A percentile compares a stretch with the other conserved stretches of the same genome.
These are phyloP conservation scores for Myochromella boudieri DNA, from an alignment of 768 basidiomycete genomes.

Conservation along the genomic window DNA sequence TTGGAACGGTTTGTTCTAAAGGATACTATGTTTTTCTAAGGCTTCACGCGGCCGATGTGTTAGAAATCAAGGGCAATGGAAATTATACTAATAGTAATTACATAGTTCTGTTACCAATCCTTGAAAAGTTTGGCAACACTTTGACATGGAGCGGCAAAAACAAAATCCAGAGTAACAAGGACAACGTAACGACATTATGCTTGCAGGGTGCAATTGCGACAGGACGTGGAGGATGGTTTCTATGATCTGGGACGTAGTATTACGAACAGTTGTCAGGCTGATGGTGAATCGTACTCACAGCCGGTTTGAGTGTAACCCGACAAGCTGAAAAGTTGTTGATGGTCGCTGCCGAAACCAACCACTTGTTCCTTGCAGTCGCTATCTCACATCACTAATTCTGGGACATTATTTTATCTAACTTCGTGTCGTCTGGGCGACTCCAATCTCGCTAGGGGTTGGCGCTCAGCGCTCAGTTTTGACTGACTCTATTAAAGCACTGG, in stretches of 20 bases:
- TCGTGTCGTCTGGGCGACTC: conserved; percentile 15
- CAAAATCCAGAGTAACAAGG: too few species aligned
- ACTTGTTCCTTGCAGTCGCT: too few species aligned
- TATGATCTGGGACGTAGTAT: too few species aligned
- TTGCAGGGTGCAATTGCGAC: too few species aligned
- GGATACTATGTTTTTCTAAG: conserved; percentile 70
- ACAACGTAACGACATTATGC: too few species aligned
- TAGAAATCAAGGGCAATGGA: not conserved
- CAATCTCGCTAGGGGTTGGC: conserved; percentile 1
- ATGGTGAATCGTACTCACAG: too few species aligned
- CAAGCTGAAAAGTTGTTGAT: not conserved
- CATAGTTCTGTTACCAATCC: not conserved
- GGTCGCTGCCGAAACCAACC: not conserved
- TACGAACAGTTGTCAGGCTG: too few species aligned
- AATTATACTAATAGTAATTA: not conserved
- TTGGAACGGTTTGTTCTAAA: conserved; percentile 66
- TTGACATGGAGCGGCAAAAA: too few species aligned
- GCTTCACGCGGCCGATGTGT: not conserved
- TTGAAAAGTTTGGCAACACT: not conserved
- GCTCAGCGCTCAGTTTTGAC: not conserved
- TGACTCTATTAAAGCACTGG: not conserved
- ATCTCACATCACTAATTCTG: too few species aligned
- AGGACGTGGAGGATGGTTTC: too few species aligned
- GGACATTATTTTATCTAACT: not conserved
- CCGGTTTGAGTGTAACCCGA: too few species aligned